These are phyloP conservation scores for Baudoinia panamericana DNA, from an alignment of 495 filamentous ascomycete species.

Conservation along the genomic window DNA sequence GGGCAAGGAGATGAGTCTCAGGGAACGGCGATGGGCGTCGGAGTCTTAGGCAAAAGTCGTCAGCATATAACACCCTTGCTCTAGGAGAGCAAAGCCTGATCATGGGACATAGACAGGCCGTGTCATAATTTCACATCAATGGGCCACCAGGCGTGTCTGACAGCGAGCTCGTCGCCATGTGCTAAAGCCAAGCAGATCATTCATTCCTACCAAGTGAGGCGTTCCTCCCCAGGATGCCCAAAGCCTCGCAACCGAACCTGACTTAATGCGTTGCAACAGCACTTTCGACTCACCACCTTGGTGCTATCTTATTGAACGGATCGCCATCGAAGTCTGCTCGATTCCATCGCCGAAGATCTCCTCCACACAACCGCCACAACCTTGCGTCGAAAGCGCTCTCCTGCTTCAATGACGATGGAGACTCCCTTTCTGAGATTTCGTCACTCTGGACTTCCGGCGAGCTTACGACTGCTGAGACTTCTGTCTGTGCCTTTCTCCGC, in stretches of 20 bases:
- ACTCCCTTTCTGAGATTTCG: conserved; percentile 12
- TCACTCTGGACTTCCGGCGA: conserved; percentile 1
- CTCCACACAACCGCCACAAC: conserved; percentile 24
- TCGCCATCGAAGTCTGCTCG: conserved; percentile 23
- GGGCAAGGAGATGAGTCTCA: conserved; percentile 50
- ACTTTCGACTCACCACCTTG: conserved; percentile 12
- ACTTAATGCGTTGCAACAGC: too few relatives aligned
- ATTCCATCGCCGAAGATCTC: conserved; percentile 25
- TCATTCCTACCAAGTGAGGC: too few relatives aligned
- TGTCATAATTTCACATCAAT: too few relatives aligned
- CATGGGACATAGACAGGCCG: too few relatives aligned
- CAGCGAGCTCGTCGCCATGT: too few relatives aligned
- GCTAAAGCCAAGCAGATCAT: too few relatives aligned
- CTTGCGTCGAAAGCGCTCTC: conserved; percentile 20
- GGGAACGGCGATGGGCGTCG: conserved; percentile 77
- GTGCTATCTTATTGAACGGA: conserved; percentile 9
- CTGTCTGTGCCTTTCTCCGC: background rate
- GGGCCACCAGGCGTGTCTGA: too few relatives aligned
- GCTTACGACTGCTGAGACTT: background rate
- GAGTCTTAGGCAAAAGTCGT: too few relatives aligned
- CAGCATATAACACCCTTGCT: too few relatives aligned
- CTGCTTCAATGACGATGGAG: conserved; percentile 18
- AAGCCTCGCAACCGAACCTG: too few relatives aligned
- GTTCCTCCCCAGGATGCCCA: too few relatives aligned
- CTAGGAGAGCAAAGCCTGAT: too few relatives aligned